These are phyloP conservation scores for Mucuna pruriens DNA, from an alignment of 306 rosid genomes.

Conservation along the genomic window DNA sequence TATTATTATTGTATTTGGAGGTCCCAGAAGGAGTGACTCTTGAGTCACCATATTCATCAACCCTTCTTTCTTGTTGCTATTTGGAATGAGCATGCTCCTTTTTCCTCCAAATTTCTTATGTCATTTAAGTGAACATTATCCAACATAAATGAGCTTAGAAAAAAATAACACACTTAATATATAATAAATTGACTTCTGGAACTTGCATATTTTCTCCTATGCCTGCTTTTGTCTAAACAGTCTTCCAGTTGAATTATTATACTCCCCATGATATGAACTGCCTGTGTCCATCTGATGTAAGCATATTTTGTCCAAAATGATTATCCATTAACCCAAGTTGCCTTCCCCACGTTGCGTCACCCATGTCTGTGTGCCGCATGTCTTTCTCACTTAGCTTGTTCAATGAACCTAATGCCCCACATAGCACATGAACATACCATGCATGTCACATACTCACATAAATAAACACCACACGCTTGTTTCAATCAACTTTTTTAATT, in stretches of 20 bases:
- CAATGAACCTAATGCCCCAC: conserved; percentile 47
- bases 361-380: conserved; percentile 35
- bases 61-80: conserved; percentile 25
- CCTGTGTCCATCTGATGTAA: conserved; percentile 61
- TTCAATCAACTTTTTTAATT: neutral
- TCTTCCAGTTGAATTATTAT: conserved; percentile 64
- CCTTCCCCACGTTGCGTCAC: conserved; percentile 37
- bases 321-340: conserved; percentile 72
- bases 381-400: conserved; percentile 33
- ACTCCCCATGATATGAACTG: conserved; percentile 60
- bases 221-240: conserved; percentile 56
- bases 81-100: conserved; percentile 22
- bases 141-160: conserved; percentile 47
- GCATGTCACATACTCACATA: neutral
- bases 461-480: conserved; percentile 14
- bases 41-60: conserved; percentile 66
- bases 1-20: conserved; percentile 33
- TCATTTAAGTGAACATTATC: conserved; percentile 42
- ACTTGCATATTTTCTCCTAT: conserved; percentile 42
- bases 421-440: conserved; percentile 30
- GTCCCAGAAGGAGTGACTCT: conserved; percentile 59
- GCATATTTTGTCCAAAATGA: conserved; percentile 62
- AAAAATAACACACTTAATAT: conserved; percentile 40
- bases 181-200: conserved; percentile 64
- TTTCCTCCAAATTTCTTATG: conserved; percentile 38